A percentile compares a stretch with the other conserved stretches of the same genome.
Evolutionary conservation across 1,284 basidiomycete genomes (phyloP).

Genomic region (Apiotrichum sp.): DNA sequence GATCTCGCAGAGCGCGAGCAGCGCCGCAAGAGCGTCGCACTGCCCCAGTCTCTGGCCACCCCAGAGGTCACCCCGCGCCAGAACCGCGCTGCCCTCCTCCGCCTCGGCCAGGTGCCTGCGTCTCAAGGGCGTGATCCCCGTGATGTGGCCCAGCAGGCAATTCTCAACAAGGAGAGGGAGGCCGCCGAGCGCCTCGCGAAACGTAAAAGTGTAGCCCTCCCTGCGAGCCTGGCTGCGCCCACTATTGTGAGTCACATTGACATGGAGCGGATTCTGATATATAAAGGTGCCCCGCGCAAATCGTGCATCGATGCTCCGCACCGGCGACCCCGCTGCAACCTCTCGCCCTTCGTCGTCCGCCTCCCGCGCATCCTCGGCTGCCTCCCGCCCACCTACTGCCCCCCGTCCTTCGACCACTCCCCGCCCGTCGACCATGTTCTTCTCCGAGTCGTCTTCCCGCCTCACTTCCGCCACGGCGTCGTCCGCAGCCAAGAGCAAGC

Average conservation of each 20-base stretch:
- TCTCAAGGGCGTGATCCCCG: constrained; percentile 4
- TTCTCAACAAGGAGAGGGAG: constrained; percentile 22
- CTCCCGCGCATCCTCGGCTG: not conserved
- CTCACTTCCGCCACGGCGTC: not conserved
- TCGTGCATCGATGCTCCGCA: constrained; percentile 32
- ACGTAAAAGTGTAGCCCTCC: constrained; percentile 27
- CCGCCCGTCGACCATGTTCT: not conserved
- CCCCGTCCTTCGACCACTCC: not conserved
- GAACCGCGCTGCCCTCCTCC: constrained; percentile 17
- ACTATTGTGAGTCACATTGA: not conserved
- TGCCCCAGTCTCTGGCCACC: constrained; percentile 21
- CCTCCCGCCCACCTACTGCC: not conserved
- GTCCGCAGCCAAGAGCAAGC: not conserved
- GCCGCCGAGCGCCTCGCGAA: constrained; percentile 24
- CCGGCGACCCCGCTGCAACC: not conserved
- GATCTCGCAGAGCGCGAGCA: constrained; percentile 25
- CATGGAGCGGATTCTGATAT: not conserved
- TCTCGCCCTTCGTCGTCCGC: not conserved
- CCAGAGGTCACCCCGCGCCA: constrained; percentile 10
- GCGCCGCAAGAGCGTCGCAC: constrained; percentile 25
- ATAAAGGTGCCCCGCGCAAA: constrained; percentile 33
- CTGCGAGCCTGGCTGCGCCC: constrained; percentile 21
- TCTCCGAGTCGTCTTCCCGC: too few species aligned
- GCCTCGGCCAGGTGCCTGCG: constrained; percentile 7
- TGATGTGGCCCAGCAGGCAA: constrained; percentile 16